These are phyloP conservation scores for Saccharomycopsis vini DNA, from an alignment of 805 yeast species.

Conservation along the genomic window DNA sequence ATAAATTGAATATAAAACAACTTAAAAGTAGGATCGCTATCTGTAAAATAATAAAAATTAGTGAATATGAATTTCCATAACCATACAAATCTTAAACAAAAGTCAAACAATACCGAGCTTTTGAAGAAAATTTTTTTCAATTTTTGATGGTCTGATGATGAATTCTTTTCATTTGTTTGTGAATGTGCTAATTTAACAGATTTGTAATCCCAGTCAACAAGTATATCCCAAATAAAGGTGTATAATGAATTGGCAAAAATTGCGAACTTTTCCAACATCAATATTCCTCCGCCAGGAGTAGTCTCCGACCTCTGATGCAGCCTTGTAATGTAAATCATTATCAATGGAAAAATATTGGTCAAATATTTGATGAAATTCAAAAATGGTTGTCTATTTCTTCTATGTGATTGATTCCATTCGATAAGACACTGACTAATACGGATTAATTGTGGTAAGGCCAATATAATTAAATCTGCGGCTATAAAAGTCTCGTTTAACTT, in stretches of 20 bases:
- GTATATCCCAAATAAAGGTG: constrained; percentile 83
- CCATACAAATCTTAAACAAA: constrained; percentile 71
- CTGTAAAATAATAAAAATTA: constrained; percentile 20
- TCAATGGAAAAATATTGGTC: constrained; percentile 47
- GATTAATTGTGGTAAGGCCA: constrained; percentile 55
- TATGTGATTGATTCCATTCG: constrained; percentile 48
- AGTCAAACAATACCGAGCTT: constrained; percentile 50
- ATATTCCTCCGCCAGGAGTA: constrained; percentile 8
- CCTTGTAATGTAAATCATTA: constrained; percentile 29
- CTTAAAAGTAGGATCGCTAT: constrained; percentile 43
- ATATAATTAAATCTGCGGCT: constrained; percentile 29
- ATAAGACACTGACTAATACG: constrained; percentile 74
- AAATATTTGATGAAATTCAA: constrained; percentile 70
- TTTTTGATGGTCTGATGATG: background rate
- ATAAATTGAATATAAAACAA: constrained; percentile 58
- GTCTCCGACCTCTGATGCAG: constrained; percentile 5
- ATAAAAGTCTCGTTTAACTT: background rate
- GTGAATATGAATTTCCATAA: constrained; percentile 40
- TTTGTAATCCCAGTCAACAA: constrained; percentile 68
- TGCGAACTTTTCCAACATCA: constrained; percentile 27
- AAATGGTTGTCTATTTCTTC: constrained; percentile 44
- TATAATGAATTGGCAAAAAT: constrained; percentile 63
- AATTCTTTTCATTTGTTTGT: no score
- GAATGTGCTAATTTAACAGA: background rate
- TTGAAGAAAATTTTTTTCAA: constrained; percentile 32